These are phyloP conservation scores for Angomonas ambiguus DNA, from an alignment of 208 protist species.

Conservation along the genomic window DNA sequence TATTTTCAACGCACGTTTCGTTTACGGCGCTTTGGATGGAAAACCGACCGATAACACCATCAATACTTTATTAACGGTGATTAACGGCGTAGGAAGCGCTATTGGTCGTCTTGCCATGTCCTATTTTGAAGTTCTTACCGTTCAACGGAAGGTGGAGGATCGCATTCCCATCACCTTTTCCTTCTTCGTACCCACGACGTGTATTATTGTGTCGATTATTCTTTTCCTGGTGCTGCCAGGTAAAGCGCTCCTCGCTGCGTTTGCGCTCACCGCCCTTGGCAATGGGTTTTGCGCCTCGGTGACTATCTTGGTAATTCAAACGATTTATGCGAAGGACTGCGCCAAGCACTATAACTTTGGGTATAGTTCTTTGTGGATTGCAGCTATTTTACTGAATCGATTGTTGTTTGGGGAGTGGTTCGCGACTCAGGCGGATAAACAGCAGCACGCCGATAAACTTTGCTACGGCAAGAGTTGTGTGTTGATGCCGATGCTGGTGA, in stretches of 20 bases:
- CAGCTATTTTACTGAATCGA: constrained; percentile 56
- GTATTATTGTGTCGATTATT: constrained; percentile 42
- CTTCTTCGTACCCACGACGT: constrained; percentile 48
- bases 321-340: constrained; percentile 65
- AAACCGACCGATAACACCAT: constrained; percentile 23
- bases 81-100: constrained; percentile 60
- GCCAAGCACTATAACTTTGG: constrained; percentile 73
- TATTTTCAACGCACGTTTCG: constrained; percentile 53
- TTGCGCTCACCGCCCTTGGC: constrained; percentile 38
- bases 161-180: constrained; percentile 60
- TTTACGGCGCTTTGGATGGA: constrained; percentile 39
- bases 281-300: constrained; percentile 59
- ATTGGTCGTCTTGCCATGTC: constrained; percentile 53
- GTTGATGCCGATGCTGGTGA: constrained; percentile 39
- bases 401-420: constrained; percentile 70
- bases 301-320: constrained; percentile 43
- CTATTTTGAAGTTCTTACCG: constrained; percentile 43
- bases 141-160: constrained; percentile 39
- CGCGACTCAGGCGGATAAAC: constrained; percentile 38
- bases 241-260: constrained; percentile 31
- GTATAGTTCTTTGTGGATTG: constrained; percentile 24
- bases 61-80: constrained; percentile 48
- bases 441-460: constrained; percentile 17
- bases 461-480: constrained; percentile 37
- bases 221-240: constrained; percentile 38